A percentile compares a stretch with the other conserved stretches of the same genome.
phyloP scores from a whole-genome alignment of 345 rosid species.

The Salix exigua region DNA sequence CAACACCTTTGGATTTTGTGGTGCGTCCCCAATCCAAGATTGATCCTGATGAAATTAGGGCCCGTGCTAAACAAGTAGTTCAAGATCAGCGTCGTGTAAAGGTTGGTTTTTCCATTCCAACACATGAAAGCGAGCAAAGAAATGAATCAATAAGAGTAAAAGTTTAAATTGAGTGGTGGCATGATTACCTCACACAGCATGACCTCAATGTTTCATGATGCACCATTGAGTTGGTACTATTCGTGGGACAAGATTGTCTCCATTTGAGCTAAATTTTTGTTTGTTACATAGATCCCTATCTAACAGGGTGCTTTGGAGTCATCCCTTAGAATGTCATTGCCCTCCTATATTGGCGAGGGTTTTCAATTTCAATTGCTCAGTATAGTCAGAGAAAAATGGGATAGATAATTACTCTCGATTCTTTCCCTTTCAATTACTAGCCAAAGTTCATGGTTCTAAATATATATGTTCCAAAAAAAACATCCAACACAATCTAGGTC shows the following conservation, averaged over 20 bases:
- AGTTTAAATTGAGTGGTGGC: background rate
- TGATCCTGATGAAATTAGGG: constrained; percentile 81
- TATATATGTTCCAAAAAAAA: background rate
- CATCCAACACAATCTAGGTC: background rate
- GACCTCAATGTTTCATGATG: background rate
- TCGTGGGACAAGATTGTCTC: background rate
- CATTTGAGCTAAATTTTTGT: background rate
- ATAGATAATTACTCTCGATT: background rate
- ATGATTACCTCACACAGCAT: background rate
- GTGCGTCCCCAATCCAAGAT: constrained; percentile 96
- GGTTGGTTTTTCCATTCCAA: constrained; percentile 37
- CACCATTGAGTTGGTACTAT: background rate
- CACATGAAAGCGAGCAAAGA: background rate
- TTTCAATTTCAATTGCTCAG: background rate
- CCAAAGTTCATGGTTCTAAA: background rate
- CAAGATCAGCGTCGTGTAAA: constrained; percentile 93
- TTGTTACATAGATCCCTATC: background rate
- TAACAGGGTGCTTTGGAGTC: background rate
- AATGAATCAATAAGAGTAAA: background rate
- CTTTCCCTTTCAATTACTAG: too few species aligned
- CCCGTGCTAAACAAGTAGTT: constrained; percentile 72
- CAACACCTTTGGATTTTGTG: constrained; percentile 83
- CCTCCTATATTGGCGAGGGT: background rate
- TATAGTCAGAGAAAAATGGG: background rate
- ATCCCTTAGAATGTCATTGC: background rate